A percentile compares a stretch with the other conserved stretches of the same genome.
These are phyloP conservation scores for Chrysanthemum makinoi DNA, from an alignment of 129 eudicot species.

Conservation along the genomic window DNA sequence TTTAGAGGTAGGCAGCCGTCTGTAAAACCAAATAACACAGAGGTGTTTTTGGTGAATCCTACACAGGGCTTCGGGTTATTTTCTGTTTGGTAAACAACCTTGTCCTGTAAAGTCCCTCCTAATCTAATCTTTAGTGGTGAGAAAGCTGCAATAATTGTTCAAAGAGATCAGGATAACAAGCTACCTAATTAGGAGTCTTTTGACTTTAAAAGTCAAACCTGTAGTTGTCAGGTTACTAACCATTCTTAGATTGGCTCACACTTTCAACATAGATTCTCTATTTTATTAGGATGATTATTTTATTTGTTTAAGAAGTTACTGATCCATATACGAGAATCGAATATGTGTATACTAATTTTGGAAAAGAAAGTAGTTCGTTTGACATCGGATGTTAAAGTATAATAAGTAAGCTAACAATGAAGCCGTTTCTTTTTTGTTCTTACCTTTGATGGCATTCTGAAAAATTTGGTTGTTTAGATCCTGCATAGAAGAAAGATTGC, in stretches of 20 bases:
- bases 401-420: background rate
- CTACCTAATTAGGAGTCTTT: conserved; percentile 4
- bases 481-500: conserved; percentile 42
- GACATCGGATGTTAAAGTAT: conserved; percentile 16
- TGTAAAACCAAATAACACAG: conserved; percentile 61
- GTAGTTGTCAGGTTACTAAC: conserved; percentile 14
- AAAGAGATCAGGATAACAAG: conserved; percentile 21
- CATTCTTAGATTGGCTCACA: background rate
- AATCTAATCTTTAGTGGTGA: conserved; percentile 84
- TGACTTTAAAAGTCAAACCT: conserved; percentile 9
- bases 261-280: conserved; percentile 11
- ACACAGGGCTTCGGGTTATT: conserved; percentile 48
- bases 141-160: conserved; percentile 58
- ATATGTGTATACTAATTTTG: background rate
- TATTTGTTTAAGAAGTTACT: background rate
- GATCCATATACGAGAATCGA: background rate
- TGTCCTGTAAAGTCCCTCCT: conserved; percentile 92
- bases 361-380: conserved; percentile 4
- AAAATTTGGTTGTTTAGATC: conserved; percentile 65
- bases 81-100: conserved; percentile 62
- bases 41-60: conserved; percentile 37
- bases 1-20: conserved; percentile 67
- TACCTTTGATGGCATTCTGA: conserved; percentile 78
- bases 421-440: conserved; percentile 2
- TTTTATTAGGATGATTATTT: conserved; percentile 1